These are phyloP conservation scores for Lindgomyces ingoldianus DNA, from an alignment of 495 filamentous ascomycete species.

Conservation along the genomic window DNA sequence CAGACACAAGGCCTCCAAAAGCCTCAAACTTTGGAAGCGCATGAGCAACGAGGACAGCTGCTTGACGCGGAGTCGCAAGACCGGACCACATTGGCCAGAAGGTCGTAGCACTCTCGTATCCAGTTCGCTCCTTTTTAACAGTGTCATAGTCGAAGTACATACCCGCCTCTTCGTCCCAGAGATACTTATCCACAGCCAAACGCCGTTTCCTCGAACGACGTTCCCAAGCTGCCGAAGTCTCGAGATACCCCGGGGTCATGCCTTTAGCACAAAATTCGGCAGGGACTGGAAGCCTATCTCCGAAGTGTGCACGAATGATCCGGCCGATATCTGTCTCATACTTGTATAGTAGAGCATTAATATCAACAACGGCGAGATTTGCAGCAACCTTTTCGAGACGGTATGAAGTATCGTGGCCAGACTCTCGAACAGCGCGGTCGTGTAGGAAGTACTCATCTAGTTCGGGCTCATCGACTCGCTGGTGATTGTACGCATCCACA, in stretches of 20 bases:
- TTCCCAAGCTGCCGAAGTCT: slow-evolving; percentile 86
- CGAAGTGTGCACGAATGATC: slow-evolving; percentile 78
- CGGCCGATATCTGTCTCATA: slow-evolving; percentile 90
- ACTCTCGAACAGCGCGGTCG: slow-evolving; percentile 90
- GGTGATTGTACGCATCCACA: slow-evolving; percentile 79
- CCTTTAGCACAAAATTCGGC: slow-evolving; percentile 67
- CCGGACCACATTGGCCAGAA: slow-evolving; percentile 98
- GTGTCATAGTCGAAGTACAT: slow-evolving; percentile 99
- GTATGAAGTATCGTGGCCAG: slow-evolving; percentile 95
- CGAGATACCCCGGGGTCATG: slow-evolving; percentile 61
- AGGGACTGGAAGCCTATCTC: slow-evolving; percentile 75
- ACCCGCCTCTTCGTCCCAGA: slow-evolving; percentile 86
- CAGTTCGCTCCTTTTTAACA: slow-evolving; percentile 69
- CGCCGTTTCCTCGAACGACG: slow-evolving; percentile 78
- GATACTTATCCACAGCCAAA: slow-evolving; percentile 77
- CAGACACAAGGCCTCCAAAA: slow-evolving; percentile 83
- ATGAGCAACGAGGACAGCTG: slow-evolving; percentile 69
- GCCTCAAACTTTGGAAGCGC: slow-evolving; percentile 84
- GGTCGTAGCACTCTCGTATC: slow-evolving; percentile 84
- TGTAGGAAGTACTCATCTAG: slow-evolving; percentile 95
- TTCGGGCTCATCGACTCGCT: slow-evolving; percentile 76
- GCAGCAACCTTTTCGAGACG: slow-evolving; percentile 85
- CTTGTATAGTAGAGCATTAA: slow-evolving; percentile 92
- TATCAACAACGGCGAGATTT: slow-evolving; percentile 87
- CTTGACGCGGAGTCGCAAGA: slow-evolving; percentile 75